Evolutionary conservation across 2,329 filamentous ascomycete species (phyloP).

Genomic region (Drechslerella coelobrocha): DNA sequence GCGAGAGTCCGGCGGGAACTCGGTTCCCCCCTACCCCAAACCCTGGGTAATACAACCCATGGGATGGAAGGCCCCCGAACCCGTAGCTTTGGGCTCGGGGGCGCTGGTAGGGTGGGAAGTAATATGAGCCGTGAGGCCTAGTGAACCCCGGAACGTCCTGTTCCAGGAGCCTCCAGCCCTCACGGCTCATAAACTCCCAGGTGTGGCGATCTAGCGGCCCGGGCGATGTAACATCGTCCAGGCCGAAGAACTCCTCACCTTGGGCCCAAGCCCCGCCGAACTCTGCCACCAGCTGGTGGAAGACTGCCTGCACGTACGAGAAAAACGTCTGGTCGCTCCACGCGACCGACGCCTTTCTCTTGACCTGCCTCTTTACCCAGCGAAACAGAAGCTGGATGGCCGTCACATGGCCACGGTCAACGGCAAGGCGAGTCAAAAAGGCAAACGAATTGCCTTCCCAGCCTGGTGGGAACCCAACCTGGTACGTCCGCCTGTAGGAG

Average conservation of each 20-base stretch:
- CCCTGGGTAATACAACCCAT: no score
- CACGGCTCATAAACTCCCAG: conserved; percentile 11
- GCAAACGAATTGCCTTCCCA: conserved; percentile 31
- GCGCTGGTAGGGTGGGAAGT: not conserved
- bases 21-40: no score
- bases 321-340: conserved; percentile 17
- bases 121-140: not conserved
- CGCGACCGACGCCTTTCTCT: conserved; percentile 17
- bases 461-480: conserved; percentile 21
- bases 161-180: conserved; percentile 25
- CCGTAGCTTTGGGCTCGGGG: no score
- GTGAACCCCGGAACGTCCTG: conserved; percentile 21
- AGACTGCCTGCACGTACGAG: conserved; percentile 11
- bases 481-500: conserved; percentile 11
- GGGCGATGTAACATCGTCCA: conserved; percentile 4
- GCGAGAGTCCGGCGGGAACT: no score
- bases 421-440: conserved; percentile 21
- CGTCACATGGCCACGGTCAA: conserved; percentile 17
- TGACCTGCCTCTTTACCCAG: conserved; percentile 30
- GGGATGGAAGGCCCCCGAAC: no score
- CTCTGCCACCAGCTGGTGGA: conserved; percentile 25
- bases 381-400: conserved; percentile 23
- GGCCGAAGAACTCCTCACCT: conserved; percentile 4
- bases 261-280: conserved; percentile 18
- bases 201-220: conserved; percentile 18